These are phyloP conservation scores for Crucibulum laeve DNA, from an alignment of 768 basidiomycete genomes.

Conservation along the genomic window DNA sequence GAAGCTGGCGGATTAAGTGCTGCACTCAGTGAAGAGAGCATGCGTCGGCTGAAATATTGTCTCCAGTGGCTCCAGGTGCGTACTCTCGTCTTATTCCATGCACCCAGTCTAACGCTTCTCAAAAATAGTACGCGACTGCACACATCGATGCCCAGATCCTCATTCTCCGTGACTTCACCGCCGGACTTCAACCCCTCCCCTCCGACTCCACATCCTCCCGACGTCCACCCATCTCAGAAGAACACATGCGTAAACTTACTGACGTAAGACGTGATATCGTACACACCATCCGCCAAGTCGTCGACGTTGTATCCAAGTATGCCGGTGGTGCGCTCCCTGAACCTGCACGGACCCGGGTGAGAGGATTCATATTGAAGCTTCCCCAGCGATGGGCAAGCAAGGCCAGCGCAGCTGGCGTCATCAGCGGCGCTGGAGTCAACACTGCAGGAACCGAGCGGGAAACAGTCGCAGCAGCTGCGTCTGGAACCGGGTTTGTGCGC, in stretches of 20 bases:
- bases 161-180: slow-evolving; percentile 79
- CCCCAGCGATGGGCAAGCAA: slow-evolving; percentile 74
- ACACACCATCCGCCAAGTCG: slow-evolving; percentile 85
- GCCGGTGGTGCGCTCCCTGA: slow-evolving; percentile 86
- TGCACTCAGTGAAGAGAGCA: slow-evolving; percentile 87
- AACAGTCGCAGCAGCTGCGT: slow-evolving; percentile 29
- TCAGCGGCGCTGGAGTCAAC: slow-evolving; percentile 9
- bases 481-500: slow-evolving; percentile 21
- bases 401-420: slow-evolving; percentile 13
- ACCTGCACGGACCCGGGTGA: slow-evolving; percentile 69
- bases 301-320: slow-evolving; percentile 82
- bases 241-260: slow-evolving; percentile 63
- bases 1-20: slow-evolving; percentile 88
- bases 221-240: slow-evolving; percentile 29
- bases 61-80: slow-evolving; percentile 83
- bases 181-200: slow-evolving; percentile 54
- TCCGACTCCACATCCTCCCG: slow-evolving; percentile 21
- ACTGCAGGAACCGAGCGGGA: slow-evolving; percentile 20
- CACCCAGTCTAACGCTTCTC: slow-evolving; percentile 2
- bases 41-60: slow-evolving; percentile 82
- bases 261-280: slow-evolving; percentile 79
- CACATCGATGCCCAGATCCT: slow-evolving; percentile 88
- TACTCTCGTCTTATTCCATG: slow-evolving; percentile 8
- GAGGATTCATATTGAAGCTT: slow-evolving; percentile 74
- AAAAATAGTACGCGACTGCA: slow-evolving; percentile 70